phyloP scores from a whole-genome alignment of 2,329 filamentous ascomycete genomes.

The Xylogone sp. region DNA sequence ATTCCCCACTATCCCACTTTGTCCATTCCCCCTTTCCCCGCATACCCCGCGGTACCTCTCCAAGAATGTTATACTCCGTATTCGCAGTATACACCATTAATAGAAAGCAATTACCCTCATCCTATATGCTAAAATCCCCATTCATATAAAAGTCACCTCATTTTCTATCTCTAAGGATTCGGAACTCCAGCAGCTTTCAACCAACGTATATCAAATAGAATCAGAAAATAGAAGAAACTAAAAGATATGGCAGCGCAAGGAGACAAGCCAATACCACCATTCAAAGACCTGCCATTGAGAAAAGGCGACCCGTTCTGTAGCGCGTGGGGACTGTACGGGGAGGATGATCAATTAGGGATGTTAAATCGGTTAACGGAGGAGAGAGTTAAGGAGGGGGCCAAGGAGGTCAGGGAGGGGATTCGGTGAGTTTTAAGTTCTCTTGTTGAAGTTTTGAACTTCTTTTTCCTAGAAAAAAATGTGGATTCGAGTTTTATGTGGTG shows the following conservation, averaged over 20 bases:
- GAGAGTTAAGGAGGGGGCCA: conserved; percentile 46
- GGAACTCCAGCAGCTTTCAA: too few relatives aligned
- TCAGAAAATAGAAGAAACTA: neutral
- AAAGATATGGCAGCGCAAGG: neutral
- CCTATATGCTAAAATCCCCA: too few relatives aligned
- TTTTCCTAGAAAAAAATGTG: too few relatives aligned
- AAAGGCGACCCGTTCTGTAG: conserved; percentile 38
- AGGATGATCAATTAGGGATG: conserved; percentile 54
- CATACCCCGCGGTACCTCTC: too few relatives aligned
- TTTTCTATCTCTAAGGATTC: too few relatives aligned
- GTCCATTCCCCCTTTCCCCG: neutral
- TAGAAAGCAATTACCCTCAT: too few relatives aligned
- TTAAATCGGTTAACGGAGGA: conserved; percentile 57
- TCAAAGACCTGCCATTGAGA: conserved; percentile 43
- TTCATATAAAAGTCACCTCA: too few relatives aligned
- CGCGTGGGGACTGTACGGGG: conserved; percentile 47
- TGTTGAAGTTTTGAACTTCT: too few relatives aligned
- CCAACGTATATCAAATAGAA: too few relatives aligned
- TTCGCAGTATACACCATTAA: too few relatives aligned
- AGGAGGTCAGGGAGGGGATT: conserved; percentile 50
- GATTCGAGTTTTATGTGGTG: too few relatives aligned
- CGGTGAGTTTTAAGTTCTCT: conserved; percentile 28
- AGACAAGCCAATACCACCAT: conserved; percentile 36
- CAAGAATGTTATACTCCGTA: too few relatives aligned
- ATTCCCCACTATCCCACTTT: neutral